Base-by-base conservation (phyloP, 257 asterid genomes). In the Penstemon eatonii region DNA sequence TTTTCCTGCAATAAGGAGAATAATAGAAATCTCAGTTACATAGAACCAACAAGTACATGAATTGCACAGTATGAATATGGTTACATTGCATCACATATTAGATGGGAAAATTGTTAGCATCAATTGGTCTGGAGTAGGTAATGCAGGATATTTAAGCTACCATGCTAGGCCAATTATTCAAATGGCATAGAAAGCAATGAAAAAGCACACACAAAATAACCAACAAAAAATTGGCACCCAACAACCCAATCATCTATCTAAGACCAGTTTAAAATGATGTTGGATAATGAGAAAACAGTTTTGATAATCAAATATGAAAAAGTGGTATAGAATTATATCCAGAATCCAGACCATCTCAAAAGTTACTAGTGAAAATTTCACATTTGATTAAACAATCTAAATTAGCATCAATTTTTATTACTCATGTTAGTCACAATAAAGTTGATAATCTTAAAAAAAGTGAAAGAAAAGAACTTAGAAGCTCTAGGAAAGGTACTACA, bases 1-100 rank as follows among this genome's bases (percentile, higher is more conserved):
- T 94, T 94, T 78, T 94, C 99, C 96, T 93, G 91, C 64, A 79
- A 75, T 42, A 70, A 80, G 59, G 68, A 70, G 18, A 37, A 64
- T 56, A 6, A 40, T 41, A 46, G 39, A 59, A 59, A 59, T 19
- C 11, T 73, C 44, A 78, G 43, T 56, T 8, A 54, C 12, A 25
- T 5, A 25, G 38, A 64, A 44, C 33, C 53, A 53, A 55, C 19
- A 54, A 50, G 8, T 7, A 66, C 54, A 55, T 58, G 58, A 4
- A 61, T 11, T 59, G 39, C 59, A 43, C 65, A 63, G 57, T 41
- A 50, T 44, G 36, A 18, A 9, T n/a, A 47, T 12, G 45, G 49
- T 13, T 61, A 60, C 50, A n/a, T 8, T 56, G 41, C 57, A 62
- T 12, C 13, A 38, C 47, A 38, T 38, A 42, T 8, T 33, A 39